Conservation (phyloP, 768 basidiomycete species). For the Cubamyces lactineus region DNA sequence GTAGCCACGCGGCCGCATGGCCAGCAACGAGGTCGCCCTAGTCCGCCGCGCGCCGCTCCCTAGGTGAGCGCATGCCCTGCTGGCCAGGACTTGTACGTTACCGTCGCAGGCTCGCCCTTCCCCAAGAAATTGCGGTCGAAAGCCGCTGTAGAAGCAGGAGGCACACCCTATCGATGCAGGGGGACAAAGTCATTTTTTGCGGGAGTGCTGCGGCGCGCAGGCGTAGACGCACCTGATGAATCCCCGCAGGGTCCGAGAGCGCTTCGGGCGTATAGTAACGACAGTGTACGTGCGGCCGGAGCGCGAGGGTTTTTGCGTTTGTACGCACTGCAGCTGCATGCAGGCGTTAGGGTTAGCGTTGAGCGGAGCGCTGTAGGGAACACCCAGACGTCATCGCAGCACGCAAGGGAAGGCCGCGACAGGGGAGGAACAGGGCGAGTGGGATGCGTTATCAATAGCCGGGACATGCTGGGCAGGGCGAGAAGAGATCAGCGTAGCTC, state of each 20-base stretch:
- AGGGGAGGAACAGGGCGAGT: not conserved
- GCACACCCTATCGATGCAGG: not conserved
- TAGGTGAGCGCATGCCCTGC: not conserved
- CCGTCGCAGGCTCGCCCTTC: not conserved
- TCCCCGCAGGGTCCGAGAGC: not conserved
- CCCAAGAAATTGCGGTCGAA: slow-evolving; percentile 7
- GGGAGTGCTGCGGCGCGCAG: not conserved
- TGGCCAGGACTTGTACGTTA: not conserved
- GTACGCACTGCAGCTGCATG: not conserved
- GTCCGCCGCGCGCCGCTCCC: not conserved
- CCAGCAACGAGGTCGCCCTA: not conserved
- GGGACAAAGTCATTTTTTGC: not conserved
- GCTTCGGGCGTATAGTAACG: no score
- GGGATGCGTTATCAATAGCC: slow-evolving; percentile 9
- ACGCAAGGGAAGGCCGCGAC: not conserved
- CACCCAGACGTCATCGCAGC: slow-evolving; percentile 8
- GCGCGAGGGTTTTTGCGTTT: not conserved
- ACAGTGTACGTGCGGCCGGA: not conserved
- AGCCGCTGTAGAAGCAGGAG: not conserved
- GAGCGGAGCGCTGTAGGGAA: not conserved
- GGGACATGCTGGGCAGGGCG: slow-evolving; percentile 15
- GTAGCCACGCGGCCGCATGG: slow-evolving; percentile 12
- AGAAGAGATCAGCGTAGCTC: slow-evolving; percentile 20
- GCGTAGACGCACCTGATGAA: not conserved
- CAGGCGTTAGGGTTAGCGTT: not conserved